phyloP scores from a whole-genome alignment of 768 basidiomycete genomes.

The Coprinopsis cinerea region DNA sequence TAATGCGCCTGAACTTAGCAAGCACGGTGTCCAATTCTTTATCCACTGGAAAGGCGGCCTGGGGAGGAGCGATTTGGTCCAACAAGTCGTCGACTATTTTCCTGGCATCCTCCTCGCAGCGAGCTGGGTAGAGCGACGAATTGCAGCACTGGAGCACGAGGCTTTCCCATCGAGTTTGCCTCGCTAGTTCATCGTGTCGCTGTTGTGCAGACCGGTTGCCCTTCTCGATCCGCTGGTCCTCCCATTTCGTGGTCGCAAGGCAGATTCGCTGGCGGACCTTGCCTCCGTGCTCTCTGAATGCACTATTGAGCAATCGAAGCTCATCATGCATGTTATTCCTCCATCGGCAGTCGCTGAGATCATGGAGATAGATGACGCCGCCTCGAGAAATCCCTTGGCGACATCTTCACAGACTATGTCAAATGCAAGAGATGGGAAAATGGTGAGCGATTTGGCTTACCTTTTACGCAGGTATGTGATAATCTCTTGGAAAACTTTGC shows the following conservation, averaged over 20 bases:
- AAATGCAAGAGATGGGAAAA: not conserved
- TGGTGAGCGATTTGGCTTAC: not conserved
- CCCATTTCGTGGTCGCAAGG: not conserved
- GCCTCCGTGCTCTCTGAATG: not conserved
- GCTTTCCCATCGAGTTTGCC: not conserved
- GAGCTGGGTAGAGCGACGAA: not conserved
- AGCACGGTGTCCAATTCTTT: no score
- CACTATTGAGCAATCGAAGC: not conserved
- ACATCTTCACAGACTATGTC: not conserved
- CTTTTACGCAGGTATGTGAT: not conserved
- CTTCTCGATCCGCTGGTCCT: no score
- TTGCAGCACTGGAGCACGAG: not conserved
- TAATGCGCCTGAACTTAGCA: no score
- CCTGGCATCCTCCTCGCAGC: not conserved
- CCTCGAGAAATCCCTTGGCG: not conserved
- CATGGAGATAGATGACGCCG: not conserved
- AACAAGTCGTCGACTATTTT: not conserved
- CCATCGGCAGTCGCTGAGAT: not conserved
- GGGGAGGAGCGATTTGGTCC: no score
- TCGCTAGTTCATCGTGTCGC: not conserved
- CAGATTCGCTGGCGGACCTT: not conserved
- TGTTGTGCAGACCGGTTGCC: not conserved
- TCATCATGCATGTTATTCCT: not conserved
- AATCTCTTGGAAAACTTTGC: not conserved
- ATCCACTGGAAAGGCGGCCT: no score